Evolutionary conservation across 2,329 filamentous ascomycete genomes (phyloP), one percentile per base, ranked within the genome.

Genomic region (Sporothrix globosa): DNA sequence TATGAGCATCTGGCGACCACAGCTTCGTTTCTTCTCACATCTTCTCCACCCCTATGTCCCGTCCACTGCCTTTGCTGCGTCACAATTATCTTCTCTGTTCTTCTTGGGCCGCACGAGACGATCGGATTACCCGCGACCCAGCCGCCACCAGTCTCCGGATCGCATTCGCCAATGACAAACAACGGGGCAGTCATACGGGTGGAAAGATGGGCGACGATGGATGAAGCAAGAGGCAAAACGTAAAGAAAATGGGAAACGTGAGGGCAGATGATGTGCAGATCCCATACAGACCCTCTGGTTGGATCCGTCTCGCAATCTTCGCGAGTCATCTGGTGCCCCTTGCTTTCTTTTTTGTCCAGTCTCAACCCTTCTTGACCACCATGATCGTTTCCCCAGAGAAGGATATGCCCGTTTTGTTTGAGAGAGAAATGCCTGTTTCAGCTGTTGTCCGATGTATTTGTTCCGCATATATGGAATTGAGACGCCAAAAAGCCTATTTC

Each of bases 401-500:
- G 4, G 10, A 54, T 27, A 17, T 11, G 34, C 13, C 13, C 13
- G 30, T 3, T 34, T 21, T 39, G 56, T 24, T 60, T 24, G 56
- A 60, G 56, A 39, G 34, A 10, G n/a, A 44, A 4, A n/a, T 34
- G 10, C 34, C 56, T 61, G 56, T 61, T 61, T 61, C 56, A 61
- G 56, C 34, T 61, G 19, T 4, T 41, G 19, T 24, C 34, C 56
- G 56, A 24, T 61, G 9, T 14, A 11, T 41, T 9, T 21, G 56
- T 61, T 61, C n/a, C 19, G 39, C 41, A 39, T 61, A 61, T 34
- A 44, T 61, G 56, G 56, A 30, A 61, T 14, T 61, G 34, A 19
- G 24, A 61, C 56, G 19, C 14, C 34, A 24, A 17, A 52, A 52
- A 58, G 9, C 14, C 14, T 44, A 44, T 44, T 48, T 48, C 44